phyloP scores from a whole-genome alignment of 2,329 filamentous ascomycete species.

The Nemania serpens region DNA sequence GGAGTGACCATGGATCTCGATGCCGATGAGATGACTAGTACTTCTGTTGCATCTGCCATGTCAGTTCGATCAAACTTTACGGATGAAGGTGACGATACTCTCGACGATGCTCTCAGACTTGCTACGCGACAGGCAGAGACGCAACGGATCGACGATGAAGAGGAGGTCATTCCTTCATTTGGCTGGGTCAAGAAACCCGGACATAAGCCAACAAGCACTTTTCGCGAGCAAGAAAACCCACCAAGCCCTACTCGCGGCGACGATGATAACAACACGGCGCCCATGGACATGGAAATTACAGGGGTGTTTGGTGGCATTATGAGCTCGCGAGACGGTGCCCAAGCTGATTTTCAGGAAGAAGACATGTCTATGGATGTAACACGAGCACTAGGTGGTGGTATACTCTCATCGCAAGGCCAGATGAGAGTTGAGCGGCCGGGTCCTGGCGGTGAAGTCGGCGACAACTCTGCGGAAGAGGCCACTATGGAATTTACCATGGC shows the following conservation, averaged over 20 bases:
- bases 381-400: conserved; percentile 79
- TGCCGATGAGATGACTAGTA: conserved; percentile 74
- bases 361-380: conserved; percentile 97
- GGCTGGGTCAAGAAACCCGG: conserved; percentile 69
- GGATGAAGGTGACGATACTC: conserved; percentile 70
- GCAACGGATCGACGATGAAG: conserved; percentile 66
- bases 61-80: conserved; percentile 56
- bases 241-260: conserved; percentile 33
- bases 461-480: conserved; percentile 59
- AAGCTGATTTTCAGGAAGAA: conserved; percentile 57
- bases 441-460: conserved; percentile 40
- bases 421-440: conserved; percentile 31
- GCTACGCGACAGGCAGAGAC: conserved; percentile 78
- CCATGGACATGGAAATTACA: conserved; percentile 62
- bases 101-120: conserved; percentile 78
- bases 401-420: conserved; percentile 59
- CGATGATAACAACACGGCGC: conserved; percentile 47
- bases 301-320: conserved; percentile 60
- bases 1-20: conserved; percentile 81
- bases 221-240: conserved; percentile 53
- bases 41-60: conserved; percentile 65
- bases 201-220: conserved; percentile 35
- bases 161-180: conserved; percentile 77
- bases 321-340: conserved; percentile 41
- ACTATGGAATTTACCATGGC: conserved; percentile 87